Evolutionary conservation across 2,329 filamentous ascomycete species (phyloP).

Genomic region (Mycosphaerelloides madeirae): DNA sequence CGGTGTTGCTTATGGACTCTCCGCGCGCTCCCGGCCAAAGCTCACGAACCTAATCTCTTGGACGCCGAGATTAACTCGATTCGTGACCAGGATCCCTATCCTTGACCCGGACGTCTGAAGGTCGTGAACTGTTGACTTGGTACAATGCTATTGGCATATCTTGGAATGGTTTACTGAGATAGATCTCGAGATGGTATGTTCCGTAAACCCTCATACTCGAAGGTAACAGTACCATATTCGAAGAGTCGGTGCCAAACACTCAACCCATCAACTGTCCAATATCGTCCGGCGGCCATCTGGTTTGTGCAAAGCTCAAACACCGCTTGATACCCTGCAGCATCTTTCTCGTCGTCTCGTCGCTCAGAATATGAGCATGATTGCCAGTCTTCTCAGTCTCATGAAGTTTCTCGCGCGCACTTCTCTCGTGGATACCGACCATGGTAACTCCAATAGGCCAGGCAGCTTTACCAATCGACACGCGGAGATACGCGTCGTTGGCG

Average conservation of each 20-base stretch:
- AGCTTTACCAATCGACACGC: constrained; percentile 67
- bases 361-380: constrained; percentile 87
- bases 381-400: constrained; percentile 61
- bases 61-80: too few relatives aligned
- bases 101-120: too few relatives aligned
- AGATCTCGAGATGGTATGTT: too few relatives aligned
- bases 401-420: constrained; percentile 89
- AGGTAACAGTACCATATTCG: background rate
- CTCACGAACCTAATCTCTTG: too few relatives aligned
- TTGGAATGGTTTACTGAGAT: too few relatives aligned
- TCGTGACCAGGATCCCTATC: too few relatives aligned
- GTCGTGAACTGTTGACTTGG: too few relatives aligned
- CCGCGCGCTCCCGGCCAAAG: too few relatives aligned
- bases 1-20: too few relatives aligned
- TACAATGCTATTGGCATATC: too few relatives aligned
- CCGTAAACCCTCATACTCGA: too few relatives aligned
- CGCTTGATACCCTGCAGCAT: constrained; percentile 97
- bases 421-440: constrained; percentile 99
- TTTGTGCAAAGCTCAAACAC: constrained; percentile 92
- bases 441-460: constrained; percentile 99
- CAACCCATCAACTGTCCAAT: constrained; percentile 90
- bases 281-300: constrained; percentile 91
- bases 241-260: constrained; percentile 7
- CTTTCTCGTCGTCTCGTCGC: constrained; percentile 91
- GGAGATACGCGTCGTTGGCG: constrained; percentile 90